Percentiles rank a stretch among this genome's conserved stretches.
phyloP scores from a whole-genome alignment of 148 eudicot species.

The Nepenthes mirabilis region DNA sequence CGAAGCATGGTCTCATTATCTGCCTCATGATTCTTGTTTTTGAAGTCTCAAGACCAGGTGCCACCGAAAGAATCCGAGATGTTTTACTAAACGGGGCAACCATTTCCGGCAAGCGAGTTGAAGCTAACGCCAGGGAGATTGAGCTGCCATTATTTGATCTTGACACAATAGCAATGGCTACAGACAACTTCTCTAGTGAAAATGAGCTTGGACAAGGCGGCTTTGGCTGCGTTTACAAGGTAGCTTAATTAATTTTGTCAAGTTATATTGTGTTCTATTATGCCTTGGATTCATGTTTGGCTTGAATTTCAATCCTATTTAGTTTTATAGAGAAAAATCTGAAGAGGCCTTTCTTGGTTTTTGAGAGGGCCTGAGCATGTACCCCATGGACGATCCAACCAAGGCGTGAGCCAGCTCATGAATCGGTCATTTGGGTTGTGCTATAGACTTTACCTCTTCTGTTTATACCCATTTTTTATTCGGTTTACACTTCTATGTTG shows the following conservation, averaged over 20 bases:
- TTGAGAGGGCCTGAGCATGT: too few relatives aligned
- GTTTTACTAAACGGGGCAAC: conserved; percentile 8
- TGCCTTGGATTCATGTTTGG: neutral
- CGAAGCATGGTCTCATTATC: neutral
- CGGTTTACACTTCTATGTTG: too few relatives aligned
- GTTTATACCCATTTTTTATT: too few relatives aligned
- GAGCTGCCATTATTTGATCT: conserved; percentile 36
- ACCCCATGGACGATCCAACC: too few relatives aligned
- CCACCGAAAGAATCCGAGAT: conserved; percentile 27
- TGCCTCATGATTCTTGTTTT: neutral
- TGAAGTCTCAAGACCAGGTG: conserved; percentile 8
- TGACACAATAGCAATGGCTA: conserved; percentile 13
- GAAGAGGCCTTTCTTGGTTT: neutral
- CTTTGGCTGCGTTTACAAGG: conserved; percentile 20
- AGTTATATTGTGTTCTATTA: neutral
- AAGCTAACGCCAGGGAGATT: conserved; percentile 13
- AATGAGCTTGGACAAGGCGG: conserved; percentile 24
- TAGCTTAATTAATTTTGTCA: neutral
- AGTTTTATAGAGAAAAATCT: neutral
- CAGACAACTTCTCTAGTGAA: conserved; percentile 9
- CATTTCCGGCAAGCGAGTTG: conserved; percentile 17
- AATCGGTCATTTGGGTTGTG: too few relatives aligned
- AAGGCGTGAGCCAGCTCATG: too few relatives aligned
- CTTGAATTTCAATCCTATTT: too few relatives aligned
- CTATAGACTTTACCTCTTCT: too few relatives aligned